phyloP scores from a whole-genome alignment of 2,329 filamentous ascomycete species.

The Plectosphaerella sp. region DNA sequence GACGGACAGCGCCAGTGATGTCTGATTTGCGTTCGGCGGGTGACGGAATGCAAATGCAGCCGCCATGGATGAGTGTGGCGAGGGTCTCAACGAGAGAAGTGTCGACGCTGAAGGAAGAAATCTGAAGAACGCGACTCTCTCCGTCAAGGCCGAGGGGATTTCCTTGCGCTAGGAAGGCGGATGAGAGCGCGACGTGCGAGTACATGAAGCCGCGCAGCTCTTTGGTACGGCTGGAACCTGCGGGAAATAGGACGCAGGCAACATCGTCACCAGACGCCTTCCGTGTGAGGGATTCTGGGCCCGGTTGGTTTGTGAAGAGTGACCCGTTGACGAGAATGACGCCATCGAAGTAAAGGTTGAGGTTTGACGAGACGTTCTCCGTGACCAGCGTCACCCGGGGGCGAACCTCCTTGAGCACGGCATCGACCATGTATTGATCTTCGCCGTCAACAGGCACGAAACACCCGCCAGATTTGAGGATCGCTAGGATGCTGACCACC shows the following conservation, averaged over 20 bases:
- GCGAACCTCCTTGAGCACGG: constrained; percentile 37
- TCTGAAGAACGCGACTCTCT: constrained; percentile 51
- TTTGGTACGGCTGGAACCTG: constrained; percentile 43
- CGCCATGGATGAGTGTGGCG: constrained; percentile 49
- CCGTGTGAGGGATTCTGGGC: constrained; percentile 22
- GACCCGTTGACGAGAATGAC: constrained; percentile 37
- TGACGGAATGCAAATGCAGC: constrained; percentile 55
- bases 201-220: constrained; percentile 59
- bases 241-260: constrained; percentile 59
- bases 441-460: constrained; percentile 45
- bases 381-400: constrained; percentile 40
- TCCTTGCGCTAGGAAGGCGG: constrained; percentile 46
- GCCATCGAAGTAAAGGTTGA: constrained; percentile 33
- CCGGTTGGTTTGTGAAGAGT: constrained; percentile 30
- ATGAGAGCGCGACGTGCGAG: constrained; percentile 54
- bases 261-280: constrained; percentile 29
- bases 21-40: constrained; percentile 44
- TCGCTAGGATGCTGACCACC: constrained; percentile 65
- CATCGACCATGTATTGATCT: constrained; percentile 33
- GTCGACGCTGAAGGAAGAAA: constrained; percentile 51
- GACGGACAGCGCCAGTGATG: constrained; percentile 42
- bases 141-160: constrained; percentile 42
- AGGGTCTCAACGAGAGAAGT: constrained; percentile 47
- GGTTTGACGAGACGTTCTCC: constrained; percentile 32
- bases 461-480: constrained; percentile 55